Evolutionary conservation across 129 eudicot species (phyloP), one percentile per base, ranked within the genome.

Genomic region (Pseudognaphalium luteoalbum): DNA sequence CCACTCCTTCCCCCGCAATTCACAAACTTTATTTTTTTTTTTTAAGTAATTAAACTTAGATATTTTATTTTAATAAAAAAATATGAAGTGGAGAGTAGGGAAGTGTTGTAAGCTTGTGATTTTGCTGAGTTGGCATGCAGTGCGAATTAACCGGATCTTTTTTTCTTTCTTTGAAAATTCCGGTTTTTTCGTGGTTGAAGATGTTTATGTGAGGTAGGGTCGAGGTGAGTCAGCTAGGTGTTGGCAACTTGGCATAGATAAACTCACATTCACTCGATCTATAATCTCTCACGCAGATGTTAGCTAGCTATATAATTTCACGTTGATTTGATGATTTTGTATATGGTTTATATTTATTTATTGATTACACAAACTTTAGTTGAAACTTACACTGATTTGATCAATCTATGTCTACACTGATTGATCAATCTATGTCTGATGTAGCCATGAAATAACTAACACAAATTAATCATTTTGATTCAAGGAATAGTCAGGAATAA

Each of bases 1-100:
- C 51, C 78, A 37, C 77, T 73, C 86, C 83, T 80, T 83, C 65
- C 57, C 73, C 6, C 28, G 66, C 77, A 82, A 77, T 21, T 29
- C 50, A 54, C 44, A 28, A 20, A 4, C 15, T 20, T 1, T 16
- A 30, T 25, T 33, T 25, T 2, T 19, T 0, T 51, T 16, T 39
- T 10, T 29, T 50, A n/a, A n/a, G n/a, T n/a, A 0, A 25, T 25
- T 41, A 2, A 58, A 39, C 32, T 69, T 15, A 37, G 33, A 21
- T 61, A 22, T 35, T 33, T 30, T 20, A 20, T 20, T 35, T 21
- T n/a, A 25, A 25, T 0, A 25, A 25, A 25, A 25, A 25, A 25
- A 25, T 1, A 25, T 25, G 28, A 25, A 25, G 28, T 25, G 72
- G 67, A 73, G 68, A 58, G 6, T 34, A 7, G 34, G 22, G 78